Conservation (phyloP, 2,329 filamentous ascomycete genomes). For the Arthrobotrys conoides region DNA sequence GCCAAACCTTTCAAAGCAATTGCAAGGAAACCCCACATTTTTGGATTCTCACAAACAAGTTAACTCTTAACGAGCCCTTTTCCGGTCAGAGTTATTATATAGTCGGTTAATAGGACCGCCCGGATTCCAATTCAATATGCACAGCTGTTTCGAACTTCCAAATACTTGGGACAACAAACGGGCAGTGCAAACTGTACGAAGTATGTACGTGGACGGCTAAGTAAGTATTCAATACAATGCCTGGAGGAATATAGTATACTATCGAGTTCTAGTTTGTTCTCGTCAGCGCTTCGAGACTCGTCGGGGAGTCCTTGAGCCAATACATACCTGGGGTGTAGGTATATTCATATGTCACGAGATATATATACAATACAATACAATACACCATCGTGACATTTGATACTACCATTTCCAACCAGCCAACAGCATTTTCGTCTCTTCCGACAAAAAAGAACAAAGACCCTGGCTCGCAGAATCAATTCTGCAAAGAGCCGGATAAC, state of each 20-base stretch:
- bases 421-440: no score
- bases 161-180: neutral
- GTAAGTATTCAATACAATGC: neutral
- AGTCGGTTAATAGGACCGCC: neutral
- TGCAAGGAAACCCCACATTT: neutral
- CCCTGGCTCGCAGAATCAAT: conserved; percentile 34
- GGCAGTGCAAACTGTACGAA: no score
- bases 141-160: conserved; percentile 9
- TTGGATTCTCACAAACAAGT: neutral
- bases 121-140: neutral
- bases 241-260: neutral
- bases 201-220: neutral
- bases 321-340: no score
- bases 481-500: conserved; percentile 6
- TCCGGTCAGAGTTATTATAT: no score
- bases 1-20: no score
- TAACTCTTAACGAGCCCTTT: neutral
- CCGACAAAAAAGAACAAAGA: no score
- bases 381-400: neutral
- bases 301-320: neutral
- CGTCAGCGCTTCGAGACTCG: no score
- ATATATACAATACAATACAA: neutral
- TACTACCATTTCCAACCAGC: no score
- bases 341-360: neutral
- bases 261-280: neutral